Base-by-base conservation (phyloP, 768 basidiomycete genomes). In the Boletus bicolor region DNA sequence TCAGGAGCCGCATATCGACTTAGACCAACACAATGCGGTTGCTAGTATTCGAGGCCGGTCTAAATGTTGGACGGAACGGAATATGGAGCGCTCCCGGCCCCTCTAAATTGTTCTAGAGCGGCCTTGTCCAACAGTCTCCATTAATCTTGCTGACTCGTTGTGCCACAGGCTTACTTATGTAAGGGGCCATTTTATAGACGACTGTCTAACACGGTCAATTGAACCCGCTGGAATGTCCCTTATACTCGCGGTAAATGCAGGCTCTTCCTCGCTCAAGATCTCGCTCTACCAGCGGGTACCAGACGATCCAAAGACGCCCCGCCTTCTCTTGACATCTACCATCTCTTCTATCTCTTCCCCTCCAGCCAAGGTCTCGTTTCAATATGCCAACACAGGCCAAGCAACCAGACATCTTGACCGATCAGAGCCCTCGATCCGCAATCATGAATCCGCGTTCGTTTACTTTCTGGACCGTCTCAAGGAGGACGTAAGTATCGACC, bases 181-280 rank as follows among this genome's bases (percentile, higher is more conserved):
- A 38, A 28, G 48, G 36, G 7, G 36, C n/a, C 21, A 26, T 15
- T 28, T 43, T 15, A 26, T 12, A 12, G 42, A 10, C 38, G 39
- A 32, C 32, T 30, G 7, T 39, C 24, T 24, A 44, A 30, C 10
- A n/a, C 17, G 28, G 9, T 15, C 14, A 35, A 12, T 30, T 24
- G 50, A 35, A 51, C 26, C 17, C 30, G 2, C 47, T 9, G 17
- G 6, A n/a, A 68, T 63, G 71, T 62, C 62, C 19, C 73, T 83
- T 57, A 80, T 91, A 52, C 83, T 92, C 26, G 77, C 90, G 4
- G 77, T 86, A 59, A 92, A 92, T 61, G 83, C 91, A 6, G 91
- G 91, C 38, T 91, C 90, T 0, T 93, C 91, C 2, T 93, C 91
- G 6, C 84, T 93, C 73, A 93, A 93, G 74, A 82, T 89, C 44